Conservation (phyloP, 331 rosid species). For the Pyracantha coccinea region DNA sequence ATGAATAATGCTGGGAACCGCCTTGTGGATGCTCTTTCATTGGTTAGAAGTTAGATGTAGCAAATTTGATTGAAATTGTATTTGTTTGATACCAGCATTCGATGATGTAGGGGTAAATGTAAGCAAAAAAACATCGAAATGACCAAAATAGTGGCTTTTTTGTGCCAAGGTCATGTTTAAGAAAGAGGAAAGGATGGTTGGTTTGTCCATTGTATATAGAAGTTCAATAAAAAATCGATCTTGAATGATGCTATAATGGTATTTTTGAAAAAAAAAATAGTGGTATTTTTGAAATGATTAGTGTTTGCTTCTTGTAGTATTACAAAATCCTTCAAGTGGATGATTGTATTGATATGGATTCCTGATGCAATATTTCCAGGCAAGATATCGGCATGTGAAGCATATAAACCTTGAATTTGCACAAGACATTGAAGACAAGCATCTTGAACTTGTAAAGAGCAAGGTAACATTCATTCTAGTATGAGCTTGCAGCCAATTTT, state of each 20-base stretch:
- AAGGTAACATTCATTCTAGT: conserved; percentile 35
- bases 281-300: neutral
- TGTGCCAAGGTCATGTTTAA: neutral
- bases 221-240: neutral
- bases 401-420: conserved; percentile 73
- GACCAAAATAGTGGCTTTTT: neutral
- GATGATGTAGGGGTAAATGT: neutral
- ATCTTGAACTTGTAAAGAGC: conserved; percentile 46
- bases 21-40: conserved; percentile 61
- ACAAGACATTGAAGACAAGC: conserved; percentile 61
- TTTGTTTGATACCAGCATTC: neutral
- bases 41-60: conserved; percentile 53
- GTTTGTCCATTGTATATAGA: neutral
- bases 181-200: neutral
- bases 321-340: neutral
- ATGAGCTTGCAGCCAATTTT: neutral
- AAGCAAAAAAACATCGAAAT: too few relatives aligned
- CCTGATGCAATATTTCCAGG: conserved; percentile 33
- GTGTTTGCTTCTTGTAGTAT: neutral
- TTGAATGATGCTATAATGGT: neutral
- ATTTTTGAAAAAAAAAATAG: neutral
- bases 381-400: conserved; percentile 48
- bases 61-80: neutral
- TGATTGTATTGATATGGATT: neutral
- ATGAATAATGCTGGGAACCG: conserved; percentile 65